Conservation (phyloP, 345 rosid species). For the Eucalyptus dawsonii region DNA sequence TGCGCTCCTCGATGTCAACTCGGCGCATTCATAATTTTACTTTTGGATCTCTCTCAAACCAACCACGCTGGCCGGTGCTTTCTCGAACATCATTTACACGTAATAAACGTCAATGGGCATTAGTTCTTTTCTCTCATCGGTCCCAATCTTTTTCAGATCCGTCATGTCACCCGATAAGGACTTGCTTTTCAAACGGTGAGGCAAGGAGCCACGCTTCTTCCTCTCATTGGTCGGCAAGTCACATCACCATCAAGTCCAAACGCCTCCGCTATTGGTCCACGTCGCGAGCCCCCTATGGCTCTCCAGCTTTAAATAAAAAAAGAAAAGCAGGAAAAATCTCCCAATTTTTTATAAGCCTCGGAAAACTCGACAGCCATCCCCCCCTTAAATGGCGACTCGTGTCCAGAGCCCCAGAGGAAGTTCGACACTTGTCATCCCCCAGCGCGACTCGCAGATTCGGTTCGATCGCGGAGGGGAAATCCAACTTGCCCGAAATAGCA, state of each 20-base stretch:
- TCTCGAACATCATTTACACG: too few species aligned
- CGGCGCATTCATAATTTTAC: background rate
- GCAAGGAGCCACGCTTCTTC: conserved; percentile 17
- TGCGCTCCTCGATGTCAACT: background rate
- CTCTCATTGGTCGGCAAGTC: conserved; percentile 16
- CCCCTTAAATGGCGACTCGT: conserved; percentile 57
- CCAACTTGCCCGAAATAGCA: background rate
- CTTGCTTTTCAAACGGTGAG: conserved; percentile 2
- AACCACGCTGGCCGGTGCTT: background rate
- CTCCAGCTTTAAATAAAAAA: background rate
- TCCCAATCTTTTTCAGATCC: background rate
- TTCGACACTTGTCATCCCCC: conserved; percentile 80
- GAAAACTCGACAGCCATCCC: background rate
- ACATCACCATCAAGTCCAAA: conserved; percentile 12
- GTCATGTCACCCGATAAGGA: background rate
- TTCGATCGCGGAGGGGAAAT: background rate
- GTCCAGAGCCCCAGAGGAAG: conserved; percentile 21
- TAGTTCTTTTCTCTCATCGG: background rate
- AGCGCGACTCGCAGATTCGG: background rate
- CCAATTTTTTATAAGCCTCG: background rate
- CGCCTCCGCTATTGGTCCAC: conserved; percentile 32
- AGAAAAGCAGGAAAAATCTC: background rate
- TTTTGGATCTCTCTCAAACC: background rate
- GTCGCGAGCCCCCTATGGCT: conserved; percentile 20
- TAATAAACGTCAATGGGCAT: background rate